Evolutionary conservation across 2,329 filamentous ascomycete genomes (phyloP).

Genomic region (Diatrype stigma): DNA sequence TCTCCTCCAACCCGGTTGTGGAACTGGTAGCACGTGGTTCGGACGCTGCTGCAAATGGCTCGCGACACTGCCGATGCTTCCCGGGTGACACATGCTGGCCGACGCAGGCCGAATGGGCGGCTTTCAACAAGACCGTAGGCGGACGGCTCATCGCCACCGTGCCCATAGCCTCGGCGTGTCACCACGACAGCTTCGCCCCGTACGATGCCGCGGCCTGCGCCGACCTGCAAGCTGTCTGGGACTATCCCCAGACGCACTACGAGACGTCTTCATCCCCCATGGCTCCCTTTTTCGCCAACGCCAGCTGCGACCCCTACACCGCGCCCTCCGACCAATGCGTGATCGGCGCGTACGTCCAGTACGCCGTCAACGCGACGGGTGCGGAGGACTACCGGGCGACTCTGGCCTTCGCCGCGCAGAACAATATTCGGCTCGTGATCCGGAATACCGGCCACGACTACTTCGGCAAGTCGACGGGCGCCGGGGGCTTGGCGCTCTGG

Average conservation of each 20-base stretch:
- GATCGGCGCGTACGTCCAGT: conserved; percentile 8
- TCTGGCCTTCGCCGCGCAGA: conserved; percentile 30
- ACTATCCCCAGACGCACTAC: background rate
- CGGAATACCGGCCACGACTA: conserved; percentile 46
- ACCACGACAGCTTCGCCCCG: background rate
- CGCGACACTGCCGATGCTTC: too few relatives aligned
- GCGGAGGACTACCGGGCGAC: conserved; percentile 12
- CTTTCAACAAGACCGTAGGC: background rate
- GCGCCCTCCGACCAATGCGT: background rate
- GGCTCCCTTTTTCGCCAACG: background rate
- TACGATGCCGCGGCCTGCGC: background rate
- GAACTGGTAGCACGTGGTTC: too few relatives aligned
- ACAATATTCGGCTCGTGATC: conserved; percentile 42
- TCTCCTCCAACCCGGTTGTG: too few relatives aligned
- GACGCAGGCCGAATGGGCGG: background rate
- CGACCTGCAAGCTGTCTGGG: background rate
- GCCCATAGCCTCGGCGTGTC: background rate
- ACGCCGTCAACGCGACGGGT: conserved; percentile 20
- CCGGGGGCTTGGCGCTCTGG: conserved; percentile 8
- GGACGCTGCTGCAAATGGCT: too few relatives aligned
- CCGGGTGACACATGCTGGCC: background rate
- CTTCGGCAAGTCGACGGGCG: too few relatives aligned
- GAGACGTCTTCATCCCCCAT: too few relatives aligned
- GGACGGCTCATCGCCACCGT: background rate
- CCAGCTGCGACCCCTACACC: background rate